Percentiles rank a stretch among this genome's conserved stretches.
Conservation (phyloP, 768 basidiomycete species). For the Russula ochroleuca region DNA sequence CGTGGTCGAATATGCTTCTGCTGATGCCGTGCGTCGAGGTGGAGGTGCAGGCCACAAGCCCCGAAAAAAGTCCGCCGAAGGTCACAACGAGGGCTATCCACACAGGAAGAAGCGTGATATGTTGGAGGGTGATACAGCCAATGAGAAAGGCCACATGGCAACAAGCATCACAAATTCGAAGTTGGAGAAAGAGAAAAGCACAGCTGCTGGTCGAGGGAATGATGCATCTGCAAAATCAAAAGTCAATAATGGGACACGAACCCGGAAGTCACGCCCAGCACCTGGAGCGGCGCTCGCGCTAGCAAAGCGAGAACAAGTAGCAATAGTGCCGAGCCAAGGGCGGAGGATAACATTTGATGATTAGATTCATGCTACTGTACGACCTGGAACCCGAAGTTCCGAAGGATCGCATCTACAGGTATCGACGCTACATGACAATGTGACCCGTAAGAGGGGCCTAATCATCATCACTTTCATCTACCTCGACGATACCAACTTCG, state of each 20-base stretch:
- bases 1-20: constrained; percentile 83
- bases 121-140: background rate
- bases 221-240: constrained; percentile 1
- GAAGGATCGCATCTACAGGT: constrained; percentile 3
- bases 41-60: constrained; percentile 34
- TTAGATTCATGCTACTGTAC: constrained; percentile 24
- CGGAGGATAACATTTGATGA: constrained; percentile 67
- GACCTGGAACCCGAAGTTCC: background rate
- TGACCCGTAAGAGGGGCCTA: background rate
- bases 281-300: constrained; percentile 79
- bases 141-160: background rate
- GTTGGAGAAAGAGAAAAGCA: background rate
- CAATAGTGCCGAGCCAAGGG: constrained; percentile 66
- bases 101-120: constrained; percentile 1
- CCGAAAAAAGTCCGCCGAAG: background rate
- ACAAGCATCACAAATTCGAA: background rate
- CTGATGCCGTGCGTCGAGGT: constrained; percentile 85
- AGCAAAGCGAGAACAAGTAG: constrained; percentile 70
- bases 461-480: constrained; percentile 23
- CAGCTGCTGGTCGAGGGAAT: background rate
- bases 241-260: background rate
- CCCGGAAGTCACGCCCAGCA: constrained; percentile 43
- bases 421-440: constrained; percentile 13
- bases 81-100: background rate
- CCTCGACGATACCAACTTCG: constrained; percentile 76